Percentiles rank a stretch among this genome's conserved stretches.
phyloP scores from a whole-genome alignment of 305 asterid genomes.

The Ilex paraguariensis region DNA sequence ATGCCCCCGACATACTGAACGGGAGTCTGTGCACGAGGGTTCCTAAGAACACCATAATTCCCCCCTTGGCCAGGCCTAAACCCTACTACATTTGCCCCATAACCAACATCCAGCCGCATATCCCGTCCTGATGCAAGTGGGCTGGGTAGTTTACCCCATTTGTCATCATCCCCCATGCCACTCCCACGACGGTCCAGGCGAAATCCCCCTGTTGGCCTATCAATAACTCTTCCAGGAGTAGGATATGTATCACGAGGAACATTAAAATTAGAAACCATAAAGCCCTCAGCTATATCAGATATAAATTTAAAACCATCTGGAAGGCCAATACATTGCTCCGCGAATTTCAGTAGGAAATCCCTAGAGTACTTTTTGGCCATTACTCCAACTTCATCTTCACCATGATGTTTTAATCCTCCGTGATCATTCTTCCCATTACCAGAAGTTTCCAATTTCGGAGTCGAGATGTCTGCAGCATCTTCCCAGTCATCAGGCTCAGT shows the following conservation, averaged over 20 bases:
- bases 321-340: constrained; percentile 21
- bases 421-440: background rate
- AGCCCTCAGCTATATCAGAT: constrained; percentile 18
- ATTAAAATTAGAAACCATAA: constrained; percentile 9
- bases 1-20: background rate
- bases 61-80: constrained; percentile 1
- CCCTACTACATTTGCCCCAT: background rate
- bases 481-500: constrained; percentile 96
- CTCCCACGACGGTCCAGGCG: constrained; percentile 10
- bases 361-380: constrained; percentile 26
- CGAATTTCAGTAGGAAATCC: constrained; percentile 29
- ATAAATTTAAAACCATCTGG: constrained; percentile 24
- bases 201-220: constrained; percentile 12
- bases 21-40: background rate
- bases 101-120: background rate
- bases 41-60: background rate
- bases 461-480: constrained; percentile 70
- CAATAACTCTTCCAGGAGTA: constrained; percentile 9
- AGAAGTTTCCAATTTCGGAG: constrained; percentile 40
- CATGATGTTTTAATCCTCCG: constrained; percentile 4
- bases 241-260: constrained; percentile 1
- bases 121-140: background rate
- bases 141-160: background rate
- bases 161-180: constrained; percentile 24
- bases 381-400: constrained; percentile 1